phyloP scores from a whole-genome alignment of 805 yeast species.

The Sugiyamaella floridensis region DNA sequence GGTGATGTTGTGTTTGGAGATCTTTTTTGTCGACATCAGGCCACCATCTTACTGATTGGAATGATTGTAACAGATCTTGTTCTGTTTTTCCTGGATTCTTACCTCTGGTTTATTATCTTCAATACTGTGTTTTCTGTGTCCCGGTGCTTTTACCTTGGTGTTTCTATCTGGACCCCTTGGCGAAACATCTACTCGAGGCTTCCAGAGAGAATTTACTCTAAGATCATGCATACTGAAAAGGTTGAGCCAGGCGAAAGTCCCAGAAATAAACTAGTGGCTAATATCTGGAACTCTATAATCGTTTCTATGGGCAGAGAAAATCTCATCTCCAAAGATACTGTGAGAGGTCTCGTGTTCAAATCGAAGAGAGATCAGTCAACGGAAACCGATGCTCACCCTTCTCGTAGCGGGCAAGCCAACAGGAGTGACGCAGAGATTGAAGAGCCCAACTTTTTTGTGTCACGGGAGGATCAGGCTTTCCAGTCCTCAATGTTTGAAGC shows the following conservation, averaged over 20 bases:
- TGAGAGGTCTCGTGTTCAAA: conserved; percentile 44
- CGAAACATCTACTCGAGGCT: conserved; percentile 90
- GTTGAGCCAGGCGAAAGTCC: background rate
- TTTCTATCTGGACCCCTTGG: conserved; percentile 98
- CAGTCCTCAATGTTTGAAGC: conserved; percentile 51
- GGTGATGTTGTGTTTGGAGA: conserved; percentile 89
- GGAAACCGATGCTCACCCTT: conserved; percentile 18
- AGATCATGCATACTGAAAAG: conserved; percentile 47
- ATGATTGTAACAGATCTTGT: conserved; percentile 90
- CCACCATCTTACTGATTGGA: conserved; percentile 80
- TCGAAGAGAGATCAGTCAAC: conserved; percentile 30
- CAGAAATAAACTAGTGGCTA: conserved; percentile 53
- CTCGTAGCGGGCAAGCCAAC: conserved; percentile 28
- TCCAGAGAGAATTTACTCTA: conserved; percentile 69
- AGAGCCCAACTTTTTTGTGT: conserved; percentile 63
- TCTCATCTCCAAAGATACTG: conserved; percentile 64
- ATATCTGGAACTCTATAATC: conserved; percentile 76
- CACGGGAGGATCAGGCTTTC: conserved; percentile 71
- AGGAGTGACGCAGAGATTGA: conserved; percentile 42
- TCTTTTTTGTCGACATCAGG: conserved; percentile 77
- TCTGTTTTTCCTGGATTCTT: conserved; percentile 96
- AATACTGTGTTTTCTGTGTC: conserved; percentile 95
- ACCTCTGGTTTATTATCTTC: conserved; percentile 95
- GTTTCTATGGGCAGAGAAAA: conserved; percentile 80
- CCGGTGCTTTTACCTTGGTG: conserved; percentile 96